phyloP scores from a whole-genome alignment of 1,284 basidiomycete species.

The Rhodotorula sp. region DNA sequence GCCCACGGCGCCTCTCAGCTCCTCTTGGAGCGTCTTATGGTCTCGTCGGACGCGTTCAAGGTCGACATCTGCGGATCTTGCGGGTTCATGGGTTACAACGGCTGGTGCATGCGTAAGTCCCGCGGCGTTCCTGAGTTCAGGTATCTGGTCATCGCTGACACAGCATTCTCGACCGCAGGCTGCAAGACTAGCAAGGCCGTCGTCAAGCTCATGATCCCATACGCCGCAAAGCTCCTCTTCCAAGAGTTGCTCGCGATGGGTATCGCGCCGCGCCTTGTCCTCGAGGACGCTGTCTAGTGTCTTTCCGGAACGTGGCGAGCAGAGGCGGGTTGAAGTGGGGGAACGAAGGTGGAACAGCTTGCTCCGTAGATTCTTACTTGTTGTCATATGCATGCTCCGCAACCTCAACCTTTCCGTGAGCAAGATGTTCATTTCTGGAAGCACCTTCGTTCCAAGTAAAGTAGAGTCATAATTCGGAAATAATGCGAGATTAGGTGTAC shows the following conservation, averaged over 20 bases:
- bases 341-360: too few relatives aligned
- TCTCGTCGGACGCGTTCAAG: conserved; percentile 80
- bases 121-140: neutral
- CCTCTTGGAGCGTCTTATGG: conserved; percentile 93
- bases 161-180: conserved; percentile 26
- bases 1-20: conserved; percentile 86
- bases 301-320: neutral
- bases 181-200: conserved; percentile 97
- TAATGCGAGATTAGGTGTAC: too few relatives aligned
- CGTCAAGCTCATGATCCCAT: conserved; percentile 95
- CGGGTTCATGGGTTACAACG: conserved; percentile 72
- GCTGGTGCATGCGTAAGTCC: conserved; percentile 59
- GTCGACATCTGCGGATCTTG: conserved; percentile 94
- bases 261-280: conserved; percentile 51
- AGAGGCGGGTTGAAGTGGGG: too few relatives aligned
- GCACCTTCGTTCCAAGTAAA: too few relatives aligned
- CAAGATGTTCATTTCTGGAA: too few relatives aligned
- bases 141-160: neutral
- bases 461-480: too few relatives aligned
- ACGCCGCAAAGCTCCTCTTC: conserved; percentile 94
- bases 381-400: conserved; percentile 1
- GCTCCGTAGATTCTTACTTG: neutral
- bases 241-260: conserved; percentile 58
- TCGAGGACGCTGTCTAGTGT: conserved; percentile 33
- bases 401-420: neutral